Evolutionary conservation across 495 filamentous ascomycete species (phyloP).

Genomic region (Trichoderma virens): DNA sequence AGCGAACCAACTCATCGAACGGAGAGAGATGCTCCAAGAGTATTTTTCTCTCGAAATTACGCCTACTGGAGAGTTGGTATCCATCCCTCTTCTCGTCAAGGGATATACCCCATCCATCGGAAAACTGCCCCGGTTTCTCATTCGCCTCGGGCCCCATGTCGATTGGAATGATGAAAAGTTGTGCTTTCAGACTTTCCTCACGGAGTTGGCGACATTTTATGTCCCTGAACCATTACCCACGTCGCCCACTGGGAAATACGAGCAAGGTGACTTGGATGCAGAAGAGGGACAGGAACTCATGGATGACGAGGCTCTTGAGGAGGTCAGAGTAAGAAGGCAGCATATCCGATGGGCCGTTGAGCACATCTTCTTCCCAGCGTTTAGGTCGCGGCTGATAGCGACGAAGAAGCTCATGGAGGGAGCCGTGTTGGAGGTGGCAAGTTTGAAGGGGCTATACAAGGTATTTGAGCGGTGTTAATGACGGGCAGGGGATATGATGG

Average conservation of each 20-base stretch:
- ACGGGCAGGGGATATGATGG: background rate
- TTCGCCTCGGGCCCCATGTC: constrained; percentile 81
- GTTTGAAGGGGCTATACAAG: constrained; percentile 88
- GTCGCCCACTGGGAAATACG: constrained; percentile 28
- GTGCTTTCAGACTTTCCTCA: constrained; percentile 80
- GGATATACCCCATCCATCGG: constrained; percentile 79
- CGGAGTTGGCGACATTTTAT: constrained; percentile 87
- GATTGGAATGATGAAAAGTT: constrained; percentile 77
- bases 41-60: constrained; percentile 88
- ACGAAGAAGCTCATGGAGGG: constrained; percentile 65
- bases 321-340: constrained; percentile 46
- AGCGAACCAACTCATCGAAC: constrained; percentile 53
- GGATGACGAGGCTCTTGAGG: constrained; percentile 39
- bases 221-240: constrained; percentile 76
- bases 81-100: constrained; percentile 78
- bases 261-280: constrained; percentile 31
- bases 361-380: constrained; percentile 70
- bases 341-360: constrained; percentile 59
- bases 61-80: constrained; percentile 63
- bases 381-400: constrained; percentile 75
- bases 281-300: constrained; percentile 25
- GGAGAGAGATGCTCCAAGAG: constrained; percentile 79
- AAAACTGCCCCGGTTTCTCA: constrained; percentile 83
- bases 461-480: constrained; percentile 93
- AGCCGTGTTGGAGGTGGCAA: constrained; percentile 80